Evolutionary conservation across 2,329 filamentous ascomycete genomes (phyloP), one percentile per base, ranked within the genome.

Genomic region (Didymella arachidicola): DNA sequence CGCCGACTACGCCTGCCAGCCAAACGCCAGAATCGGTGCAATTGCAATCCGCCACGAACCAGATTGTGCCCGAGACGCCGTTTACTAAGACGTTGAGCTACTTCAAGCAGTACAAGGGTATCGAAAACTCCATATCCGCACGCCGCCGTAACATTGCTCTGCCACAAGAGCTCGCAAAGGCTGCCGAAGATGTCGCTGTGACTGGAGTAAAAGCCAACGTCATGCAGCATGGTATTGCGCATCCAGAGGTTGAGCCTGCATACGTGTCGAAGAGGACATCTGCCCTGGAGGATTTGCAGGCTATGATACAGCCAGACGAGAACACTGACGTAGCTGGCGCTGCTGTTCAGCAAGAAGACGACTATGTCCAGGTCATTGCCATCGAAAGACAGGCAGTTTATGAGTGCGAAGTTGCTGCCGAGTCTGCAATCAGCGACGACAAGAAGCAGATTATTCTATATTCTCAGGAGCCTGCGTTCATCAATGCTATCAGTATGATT

Each of bases 401-500:
- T 11, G 6, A 41, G 19, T 11, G 2, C 12, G 27, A 18, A 7
- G 16, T n/a, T 19, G 18, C 6, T 2, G 38, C 43, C 11, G 49
- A 59, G 12, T 22, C 41, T 18, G 19, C n/a, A 3, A 22, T 11
- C n/a, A 14, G 44, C 7, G 25, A 22, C 8, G 22, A 54, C 6
- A 29, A 55, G 11, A 57, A 59, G 26, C 56, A 65, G 25, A 14
- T 62, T 18, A 57, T 63, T 1, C 26, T 58, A 1, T 45, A 55
- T 11, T 39, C 51, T 2, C 61, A 65, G 25, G 46, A 67, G 14
- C 68, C 72, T 16, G 59, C 64, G 18, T 69, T 73, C 50, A 41
- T 73, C 55, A 69, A 60, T 3, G 61, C 70, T 25, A 66, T 73
- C 14, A 62, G 45, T 12, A 61, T 72, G 65, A 53, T 73, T 10